Conservation (phyloP, 2,329 filamentous ascomycete genomes). For the Botrytis medusae region DNA sequence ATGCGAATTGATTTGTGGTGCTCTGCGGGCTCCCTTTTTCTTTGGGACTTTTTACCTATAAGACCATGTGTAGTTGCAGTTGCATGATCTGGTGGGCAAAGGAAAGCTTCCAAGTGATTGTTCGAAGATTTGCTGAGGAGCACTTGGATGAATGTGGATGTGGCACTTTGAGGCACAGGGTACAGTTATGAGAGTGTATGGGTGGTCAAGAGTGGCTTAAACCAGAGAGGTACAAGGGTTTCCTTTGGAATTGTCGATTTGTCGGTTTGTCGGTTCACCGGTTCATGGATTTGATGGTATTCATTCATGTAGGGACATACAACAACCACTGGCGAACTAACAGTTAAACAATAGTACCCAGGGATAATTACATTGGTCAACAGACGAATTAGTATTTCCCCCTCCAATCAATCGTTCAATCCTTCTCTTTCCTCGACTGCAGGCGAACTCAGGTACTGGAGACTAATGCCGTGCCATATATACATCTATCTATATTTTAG, state of each 20-base stretch:
- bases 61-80: not conserved
- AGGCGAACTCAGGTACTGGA: not conserved
- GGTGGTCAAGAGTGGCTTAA: not conserved
- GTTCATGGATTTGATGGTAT: not conserved
- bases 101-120: not conserved
- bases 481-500: not conserved
- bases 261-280: not conserved
- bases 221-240: not conserved
- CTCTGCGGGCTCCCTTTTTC: not conserved
- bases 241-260: not conserved
- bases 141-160: not conserved
- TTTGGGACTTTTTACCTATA: not conserved
- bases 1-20: not conserved
- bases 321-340: not conserved
- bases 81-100: conserved; percentile 21
- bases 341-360: not conserved
- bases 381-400: not conserved
- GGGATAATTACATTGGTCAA: too few species aligned
- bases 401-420: not conserved
- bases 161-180: conserved; percentile 13
- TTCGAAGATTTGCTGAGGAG: not conserved
- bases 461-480: not conserved
- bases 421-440: not conserved
- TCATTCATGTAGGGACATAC: not conserved
- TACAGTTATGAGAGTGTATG: not conserved